Percentiles rank a stretch among this genome's conserved stretches.
Conservation (phyloP, 441 rosid genomes). For the Daphne laureola region DNA sequence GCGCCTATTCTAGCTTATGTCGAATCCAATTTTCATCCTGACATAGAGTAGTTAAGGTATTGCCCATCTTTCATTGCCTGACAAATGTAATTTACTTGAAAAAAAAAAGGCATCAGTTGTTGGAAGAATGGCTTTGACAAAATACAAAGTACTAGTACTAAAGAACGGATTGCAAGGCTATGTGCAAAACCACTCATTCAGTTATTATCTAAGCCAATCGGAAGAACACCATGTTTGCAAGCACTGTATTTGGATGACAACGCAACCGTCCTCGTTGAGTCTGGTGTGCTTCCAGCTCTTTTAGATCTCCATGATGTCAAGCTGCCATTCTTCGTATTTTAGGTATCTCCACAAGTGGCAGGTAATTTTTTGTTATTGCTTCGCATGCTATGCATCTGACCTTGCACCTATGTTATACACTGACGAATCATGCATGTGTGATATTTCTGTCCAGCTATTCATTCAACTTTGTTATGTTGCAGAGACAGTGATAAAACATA, state of each 20-base stretch:
- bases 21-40: too few relatives aligned
- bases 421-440: too few relatives aligned
- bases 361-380: slow-evolving; percentile 18
- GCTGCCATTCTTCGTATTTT: slow-evolving; percentile 24
- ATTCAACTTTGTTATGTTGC: slow-evolving; percentile 10
- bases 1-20: too few relatives aligned
- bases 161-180: slow-evolving; percentile 31
- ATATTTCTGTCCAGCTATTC: neutral
- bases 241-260: slow-evolving; percentile 34
- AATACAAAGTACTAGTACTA: slow-evolving; percentile 16
- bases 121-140: slow-evolving; percentile 34
- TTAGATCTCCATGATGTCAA: slow-evolving; percentile 24
- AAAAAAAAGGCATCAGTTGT: slow-evolving; percentile 33
- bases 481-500: slow-evolving; percentile 27
- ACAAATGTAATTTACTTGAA: too few relatives aligned
- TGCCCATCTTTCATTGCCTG: too few relatives aligned
- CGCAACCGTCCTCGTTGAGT: slow-evolving; percentile 29
- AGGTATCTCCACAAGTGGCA: slow-evolving; percentile 34
- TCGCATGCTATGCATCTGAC: too few relatives aligned
- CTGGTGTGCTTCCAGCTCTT: slow-evolving; percentile 29
- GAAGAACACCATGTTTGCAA: slow-evolving; percentile 25
- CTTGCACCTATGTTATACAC: too few relatives aligned
- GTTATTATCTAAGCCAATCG: slow-evolving; percentile 21
- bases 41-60: too few relatives aligned
- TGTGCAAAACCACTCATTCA: slow-evolving; percentile 25